phyloP scores from a whole-genome alignment of 345 rosid genomes.

The Populus alba region DNA sequence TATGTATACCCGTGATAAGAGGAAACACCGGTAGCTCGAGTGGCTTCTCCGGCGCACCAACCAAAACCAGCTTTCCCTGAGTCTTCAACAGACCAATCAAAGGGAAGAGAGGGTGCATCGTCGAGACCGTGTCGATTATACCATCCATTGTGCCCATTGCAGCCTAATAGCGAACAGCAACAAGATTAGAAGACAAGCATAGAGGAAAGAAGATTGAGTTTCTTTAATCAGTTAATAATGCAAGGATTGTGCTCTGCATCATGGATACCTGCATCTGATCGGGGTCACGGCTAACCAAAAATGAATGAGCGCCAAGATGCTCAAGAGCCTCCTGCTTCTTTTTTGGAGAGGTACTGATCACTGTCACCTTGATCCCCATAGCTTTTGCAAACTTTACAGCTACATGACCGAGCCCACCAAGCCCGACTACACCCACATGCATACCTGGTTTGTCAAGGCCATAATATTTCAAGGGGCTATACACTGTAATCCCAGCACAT shows the following conservation, averaged over 20 bases:
- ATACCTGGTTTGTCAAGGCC: background rate
- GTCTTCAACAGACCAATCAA: background rate
- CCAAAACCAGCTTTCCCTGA: background rate
- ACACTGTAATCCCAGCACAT: background rate
- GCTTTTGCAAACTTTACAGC: background rate
- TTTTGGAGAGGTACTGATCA: background rate
- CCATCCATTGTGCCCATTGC: background rate
- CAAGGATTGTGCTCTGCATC: background rate
- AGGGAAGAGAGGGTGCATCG: background rate
- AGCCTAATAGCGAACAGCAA: background rate
- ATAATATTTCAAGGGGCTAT: background rate
- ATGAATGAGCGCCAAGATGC: background rate
- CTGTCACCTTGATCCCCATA: background rate
- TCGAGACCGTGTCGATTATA: background rate
- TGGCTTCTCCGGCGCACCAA: background rate
- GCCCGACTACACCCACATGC: background rate
- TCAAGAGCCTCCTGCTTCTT: background rate
- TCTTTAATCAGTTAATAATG: background rate
- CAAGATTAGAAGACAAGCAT: no score
- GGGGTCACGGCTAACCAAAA: background rate
- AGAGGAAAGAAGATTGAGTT: no score
- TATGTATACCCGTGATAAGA: background rate
- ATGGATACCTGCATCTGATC: background rate
- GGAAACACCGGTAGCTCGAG: conserved; percentile 6
- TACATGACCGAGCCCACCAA: background rate